These are phyloP conservation scores for Leishmania gerbilli DNA, from an alignment of 208 protist genomes.

Conservation along the genomic window DNA sequence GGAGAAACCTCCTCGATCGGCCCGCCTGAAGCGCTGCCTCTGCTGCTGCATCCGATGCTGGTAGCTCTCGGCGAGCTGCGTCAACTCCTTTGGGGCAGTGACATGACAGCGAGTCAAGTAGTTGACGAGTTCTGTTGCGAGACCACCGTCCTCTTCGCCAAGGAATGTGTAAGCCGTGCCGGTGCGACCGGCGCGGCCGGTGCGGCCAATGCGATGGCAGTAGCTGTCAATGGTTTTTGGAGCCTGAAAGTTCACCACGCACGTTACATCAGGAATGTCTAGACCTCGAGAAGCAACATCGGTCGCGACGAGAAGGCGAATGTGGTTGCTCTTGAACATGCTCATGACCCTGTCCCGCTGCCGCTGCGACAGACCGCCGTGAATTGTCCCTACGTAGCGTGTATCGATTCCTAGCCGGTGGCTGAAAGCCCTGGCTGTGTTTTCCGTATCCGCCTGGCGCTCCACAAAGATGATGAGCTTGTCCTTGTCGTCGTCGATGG, in stretches of 20 bases:
- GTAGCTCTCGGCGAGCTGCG: constrained; percentile 44
- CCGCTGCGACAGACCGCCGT: constrained; percentile 94
- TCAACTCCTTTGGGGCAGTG: constrained; percentile 51
- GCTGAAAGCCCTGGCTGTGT: constrained; percentile 58
- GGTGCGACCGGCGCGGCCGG: constrained; percentile 87
- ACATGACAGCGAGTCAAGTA: constrained; percentile 76
- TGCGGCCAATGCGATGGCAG: constrained; percentile 96
- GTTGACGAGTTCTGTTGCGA: constrained; percentile 66
- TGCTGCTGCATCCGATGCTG: constrained; percentile 5
- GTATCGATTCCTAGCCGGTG: constrained; percentile 66
- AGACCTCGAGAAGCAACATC: constrained; percentile 95
- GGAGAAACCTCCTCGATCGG: constrained; percentile 8
- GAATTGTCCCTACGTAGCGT: constrained; percentile 88
- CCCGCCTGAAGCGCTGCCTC: background rate
- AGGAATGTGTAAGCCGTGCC: constrained; percentile 90
- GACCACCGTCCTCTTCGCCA: constrained; percentile 44
- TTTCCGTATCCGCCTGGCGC: constrained; percentile 88
- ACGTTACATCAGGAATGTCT: constrained; percentile 94
- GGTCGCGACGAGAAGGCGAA: constrained; percentile 92
- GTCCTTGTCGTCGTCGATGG: constrained; percentile 81
- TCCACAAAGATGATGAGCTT: constrained; percentile 94
- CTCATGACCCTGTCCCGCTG: constrained; percentile 90
- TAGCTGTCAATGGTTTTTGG: constrained; percentile 94
- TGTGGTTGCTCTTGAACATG: constrained; percentile 88
- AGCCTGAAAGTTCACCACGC: constrained; percentile 94